Base-by-base conservation (phyloP, 2,329 filamentous ascomycete species). In the Ascochyta lentis region DNA sequence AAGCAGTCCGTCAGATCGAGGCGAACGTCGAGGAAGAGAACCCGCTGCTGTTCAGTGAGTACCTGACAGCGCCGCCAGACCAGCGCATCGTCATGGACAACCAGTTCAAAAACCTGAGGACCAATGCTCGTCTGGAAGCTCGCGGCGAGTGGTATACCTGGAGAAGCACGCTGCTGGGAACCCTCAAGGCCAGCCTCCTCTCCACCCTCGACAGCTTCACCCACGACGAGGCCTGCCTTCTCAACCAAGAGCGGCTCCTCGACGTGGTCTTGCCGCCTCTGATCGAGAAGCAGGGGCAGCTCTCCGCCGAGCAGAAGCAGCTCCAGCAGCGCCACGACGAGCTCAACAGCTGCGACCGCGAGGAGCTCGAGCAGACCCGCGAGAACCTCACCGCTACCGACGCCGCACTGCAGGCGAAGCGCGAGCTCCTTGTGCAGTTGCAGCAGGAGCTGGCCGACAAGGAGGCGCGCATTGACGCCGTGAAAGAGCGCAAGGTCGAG, bases 71-170 rank as follows among this genome's bases (percentile, higher is more conserved):
- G 24, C 85, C 90, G 0, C 86, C 92, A 0, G 91, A 96, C 59
- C 87, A 96, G 71, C 92, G 91, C 69, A 78, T 86, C 3, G 83
- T 96, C 48, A 96, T 99, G 88, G 94, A 99, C 78, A 95, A 91
- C 63, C 93, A 98, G 72, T 95, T 99, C 81, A 95, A 96, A 76
- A 97, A 98, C 69, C 90, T 96, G 76, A 98, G 97, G 80, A 93
- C 92, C 0, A 90, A 96, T 73, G 92, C 94, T 15, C 86, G 95
- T 24, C 83, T 97, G 13, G 81, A 93, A 47, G 97, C 94, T 78
- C 97, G 97, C 73, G 92, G 91, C 54, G 93, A 95, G 81, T 99
- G 95, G 95, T 99, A 99, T 73, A 90, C 94, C 69, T 99, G 95
- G 95, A 89, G 95, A 37, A 94, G 91, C 83, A 94, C 95, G 68